These are phyloP conservation scores for Beverwykella pulmonaria DNA, from an alignment of 495 filamentous ascomycete genomes.

Conservation along the genomic window DNA sequence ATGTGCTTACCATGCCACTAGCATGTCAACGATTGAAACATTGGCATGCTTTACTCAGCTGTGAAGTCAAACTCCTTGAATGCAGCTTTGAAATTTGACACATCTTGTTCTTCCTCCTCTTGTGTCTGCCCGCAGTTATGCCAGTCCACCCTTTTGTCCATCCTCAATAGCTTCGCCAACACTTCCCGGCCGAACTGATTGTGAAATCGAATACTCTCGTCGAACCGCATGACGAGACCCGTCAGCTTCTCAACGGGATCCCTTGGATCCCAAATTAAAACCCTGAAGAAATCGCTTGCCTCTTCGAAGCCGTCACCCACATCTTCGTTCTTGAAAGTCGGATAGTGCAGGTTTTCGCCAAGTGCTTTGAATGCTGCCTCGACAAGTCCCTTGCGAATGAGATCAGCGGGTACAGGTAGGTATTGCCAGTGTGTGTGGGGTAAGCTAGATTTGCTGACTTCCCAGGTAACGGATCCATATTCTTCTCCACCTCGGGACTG, in stretches of 20 bases:
- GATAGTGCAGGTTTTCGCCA: constrained; percentile 75
- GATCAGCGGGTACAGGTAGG: constrained; percentile 68
- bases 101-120: constrained; percentile 77
- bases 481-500: constrained; percentile 50
- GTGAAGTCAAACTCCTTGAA: constrained; percentile 84
- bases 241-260: constrained; percentile 48
- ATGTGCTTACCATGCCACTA: too few species aligned
- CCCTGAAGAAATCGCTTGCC: constrained; percentile 76
- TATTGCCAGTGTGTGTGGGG: constrained; percentile 96
- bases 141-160: constrained; percentile 78
- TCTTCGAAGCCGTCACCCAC: constrained; percentile 50
- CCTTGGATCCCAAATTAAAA: constrained; percentile 73
- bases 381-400: constrained; percentile 68
- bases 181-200: constrained; percentile 74
- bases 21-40: too few species aligned
- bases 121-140: constrained; percentile 75
- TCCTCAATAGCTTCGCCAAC: constrained; percentile 79
- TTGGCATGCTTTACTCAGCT: not conserved
- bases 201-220: constrained; percentile 60
- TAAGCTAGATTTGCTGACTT: constrained; percentile 74
- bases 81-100: constrained; percentile 76
- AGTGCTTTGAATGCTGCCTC: constrained; percentile 83
- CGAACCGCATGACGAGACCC: constrained; percentile 56
- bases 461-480: constrained; percentile 85
- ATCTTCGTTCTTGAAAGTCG: constrained; percentile 49